phyloP scores from a whole-genome alignment of 2,329 filamentous ascomycete genomes.

The Zarea fungicola region DNA sequence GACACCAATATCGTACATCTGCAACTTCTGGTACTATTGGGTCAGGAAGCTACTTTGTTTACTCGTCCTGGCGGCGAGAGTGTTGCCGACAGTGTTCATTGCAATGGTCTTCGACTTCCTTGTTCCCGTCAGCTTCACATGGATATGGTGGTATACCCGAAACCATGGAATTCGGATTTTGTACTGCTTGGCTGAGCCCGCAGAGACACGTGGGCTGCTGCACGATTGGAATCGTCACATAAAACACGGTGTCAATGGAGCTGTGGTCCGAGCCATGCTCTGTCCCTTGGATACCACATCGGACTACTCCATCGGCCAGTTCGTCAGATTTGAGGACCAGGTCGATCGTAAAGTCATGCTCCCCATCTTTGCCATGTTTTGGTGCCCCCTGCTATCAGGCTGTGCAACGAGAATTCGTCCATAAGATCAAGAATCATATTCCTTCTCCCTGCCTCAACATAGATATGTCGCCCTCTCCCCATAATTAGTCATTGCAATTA shows the following conservation, averaged over 20 bases:
- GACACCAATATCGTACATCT: too few relatives aligned
- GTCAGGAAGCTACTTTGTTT: too few relatives aligned
- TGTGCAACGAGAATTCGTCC: constrained; percentile 25
- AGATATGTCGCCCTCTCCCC: constrained; percentile 18
- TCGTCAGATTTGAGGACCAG: constrained; percentile 21
- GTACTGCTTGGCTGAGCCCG: too few relatives aligned
- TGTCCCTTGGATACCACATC: constrained; percentile 15
- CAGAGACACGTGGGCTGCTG: too few relatives aligned
- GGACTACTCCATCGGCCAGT: constrained; percentile 16
- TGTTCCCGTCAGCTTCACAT: neutral
- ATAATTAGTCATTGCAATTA: constrained; percentile 18
- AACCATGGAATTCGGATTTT: neutral
- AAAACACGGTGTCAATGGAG: too few relatives aligned
- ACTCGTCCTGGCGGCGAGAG: neutral
- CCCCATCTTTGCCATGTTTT: constrained; percentile 28
- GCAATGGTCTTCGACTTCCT: neutral
- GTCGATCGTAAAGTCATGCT: constrained; percentile 21
- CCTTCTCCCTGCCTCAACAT: constrained; percentile 28
- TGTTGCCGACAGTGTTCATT: neutral
- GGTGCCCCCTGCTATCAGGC: constrained; percentile 29
- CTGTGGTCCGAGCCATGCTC: constrained; percentile 27
- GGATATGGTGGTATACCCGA: neutral
- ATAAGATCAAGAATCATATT: constrained; percentile 32
- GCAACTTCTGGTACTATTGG: too few relatives aligned
- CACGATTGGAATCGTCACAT: too few relatives aligned